These are phyloP conservation scores for Gnomoniopsis sp. DNA, from an alignment of 2,329 filamentous ascomycete genomes.

Conservation along the genomic window DNA sequence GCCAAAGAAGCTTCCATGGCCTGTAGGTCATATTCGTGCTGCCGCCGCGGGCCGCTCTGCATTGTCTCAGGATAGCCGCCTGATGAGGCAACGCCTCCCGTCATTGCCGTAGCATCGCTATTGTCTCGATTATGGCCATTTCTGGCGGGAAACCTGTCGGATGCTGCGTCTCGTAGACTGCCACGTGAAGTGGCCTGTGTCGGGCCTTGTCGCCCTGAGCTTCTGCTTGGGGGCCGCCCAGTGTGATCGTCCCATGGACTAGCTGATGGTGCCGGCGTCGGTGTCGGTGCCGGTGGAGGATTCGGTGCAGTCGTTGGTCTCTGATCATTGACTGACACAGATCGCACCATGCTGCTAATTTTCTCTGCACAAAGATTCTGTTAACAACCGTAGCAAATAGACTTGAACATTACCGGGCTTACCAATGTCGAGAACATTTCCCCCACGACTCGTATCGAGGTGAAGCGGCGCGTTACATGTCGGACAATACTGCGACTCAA, in stretches of 20 bases:
- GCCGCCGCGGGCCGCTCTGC: slow-evolving; percentile 61
- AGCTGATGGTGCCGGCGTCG: slow-evolving; percentile 46
- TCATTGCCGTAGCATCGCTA: slow-evolving; percentile 71
- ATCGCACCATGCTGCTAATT: slow-evolving; percentile 88
- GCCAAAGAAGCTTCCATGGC: slow-evolving; percentile 86
- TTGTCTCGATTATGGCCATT: slow-evolving; percentile 70
- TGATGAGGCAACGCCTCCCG: slow-evolving; percentile 70
- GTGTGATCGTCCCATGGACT: slow-evolving; percentile 60
- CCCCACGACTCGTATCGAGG: slow-evolving; percentile 86
- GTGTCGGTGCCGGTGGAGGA: slow-evolving; percentile 55
- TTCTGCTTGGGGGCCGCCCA: slow-evolving; percentile 51
- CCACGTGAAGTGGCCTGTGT: slow-evolving; percentile 30
- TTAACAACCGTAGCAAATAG: background rate
- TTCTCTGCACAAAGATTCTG: slow-evolving; percentile 63
- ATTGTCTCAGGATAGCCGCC: slow-evolving; percentile 76
- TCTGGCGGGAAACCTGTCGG: slow-evolving; percentile 40
- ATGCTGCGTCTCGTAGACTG: slow-evolving; percentile 44
- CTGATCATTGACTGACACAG: slow-evolving; percentile 66
- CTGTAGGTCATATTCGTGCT: slow-evolving; percentile 94
- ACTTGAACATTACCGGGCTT: slow-evolving; percentile 22
- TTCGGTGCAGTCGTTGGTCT: slow-evolving; percentile 48
- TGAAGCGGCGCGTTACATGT: slow-evolving; percentile 89
- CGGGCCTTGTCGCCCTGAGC: slow-evolving; percentile 33
- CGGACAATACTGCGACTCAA: slow-evolving; percentile 90
- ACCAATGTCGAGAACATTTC: slow-evolving; percentile 92